Evolutionary conservation across 768 basidiomycete species (phyloP), one percentile per base, ranked within the genome.

Genomic region (Artomyces pyxidatus): DNA sequence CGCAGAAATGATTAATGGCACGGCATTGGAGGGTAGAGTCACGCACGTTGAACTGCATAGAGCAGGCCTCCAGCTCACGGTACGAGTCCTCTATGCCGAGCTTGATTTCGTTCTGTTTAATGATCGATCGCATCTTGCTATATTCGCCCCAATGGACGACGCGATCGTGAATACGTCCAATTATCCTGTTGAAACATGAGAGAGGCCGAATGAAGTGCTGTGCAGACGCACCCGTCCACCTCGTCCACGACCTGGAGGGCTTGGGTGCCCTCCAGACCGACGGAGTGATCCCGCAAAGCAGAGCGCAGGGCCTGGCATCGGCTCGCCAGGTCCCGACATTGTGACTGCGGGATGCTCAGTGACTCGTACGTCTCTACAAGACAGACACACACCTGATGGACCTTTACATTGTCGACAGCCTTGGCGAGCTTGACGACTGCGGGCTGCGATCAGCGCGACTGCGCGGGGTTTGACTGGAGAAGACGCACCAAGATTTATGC

Each of bases 401-500:
- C 55, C 53, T 71, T 71, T 42, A 73, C 61, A 49, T 68, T 66
- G 51, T 68, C 58, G 25, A 69, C 58, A 30, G 55, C 58, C 10
- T 38, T 37, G 49, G 63, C 66, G 10, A 64, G 63, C 21, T 58
- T 43, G 22, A 54, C 60, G 26, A 67, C 70, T 71, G 57, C 11
- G 47, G 7, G 47, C 16, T 4, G 37, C 16, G 27, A 44, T 48
- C 6, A 44, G 37, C 37, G 42, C 48, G 21, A 21, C 39, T n/a
- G n/a, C 17, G 23, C 12, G 3, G 23, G 39, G 39, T n/a, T 41
- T 12, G 9, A 9, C 14, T 8, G 39, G 17, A 3, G 32, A 17
- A 17, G 32, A 35, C 32, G 32, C 14, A 35, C 32, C 32, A 14
- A 35, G 32, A 14, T 17, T 12, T 35, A 35, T 35, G 17, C 32